Evolutionary conservation across 2,329 filamentous ascomycete species (phyloP).

Genomic region (Coleophoma crateriformis): DNA sequence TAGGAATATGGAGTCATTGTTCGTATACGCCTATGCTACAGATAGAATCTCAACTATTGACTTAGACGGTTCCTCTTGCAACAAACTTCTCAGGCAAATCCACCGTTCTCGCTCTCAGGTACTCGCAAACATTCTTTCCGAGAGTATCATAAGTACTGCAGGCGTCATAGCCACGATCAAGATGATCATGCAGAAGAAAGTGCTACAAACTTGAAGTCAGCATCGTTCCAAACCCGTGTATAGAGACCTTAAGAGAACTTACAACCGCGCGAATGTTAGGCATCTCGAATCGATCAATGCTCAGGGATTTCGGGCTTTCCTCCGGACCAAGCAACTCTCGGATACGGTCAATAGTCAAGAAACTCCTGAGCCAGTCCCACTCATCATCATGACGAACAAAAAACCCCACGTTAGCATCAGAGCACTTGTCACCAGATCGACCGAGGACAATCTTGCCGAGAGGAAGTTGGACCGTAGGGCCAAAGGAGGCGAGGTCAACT

Average conservation of each 20-base stretch:
- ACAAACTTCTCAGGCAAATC: constrained; percentile 14
- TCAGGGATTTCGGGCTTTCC: constrained; percentile 16
- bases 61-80: background rate
- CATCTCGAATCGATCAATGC: constrained; percentile 15
- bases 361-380: constrained; percentile 29
- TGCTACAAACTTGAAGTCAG: constrained; percentile 9
- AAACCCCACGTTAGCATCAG: constrained; percentile 31
- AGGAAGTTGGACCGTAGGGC: constrained; percentile 3
- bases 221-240: too few relatives aligned
- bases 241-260: too few relatives aligned
- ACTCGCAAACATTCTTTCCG: constrained; percentile 16
- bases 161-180: constrained; percentile 25
- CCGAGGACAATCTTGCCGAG: constrained; percentile 7
- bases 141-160: constrained; percentile 13
- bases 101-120: constrained; percentile 8
- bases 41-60: too few relatives aligned
- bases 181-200: constrained; percentile 28
- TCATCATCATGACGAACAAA: constrained; percentile 33
- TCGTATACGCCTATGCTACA: too few relatives aligned
- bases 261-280: constrained; percentile 4
- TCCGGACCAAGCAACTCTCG: constrained; percentile 14
- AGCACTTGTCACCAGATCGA: constrained; percentile 29
- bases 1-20: too few relatives aligned
- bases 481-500: background rate
- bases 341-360: constrained; percentile 14